Percentiles rank a stretch among this genome's conserved stretches.
These are phyloP conservation scores for Torulaspora globosa DNA, from an alignment of 1,139 yeast genomes.

Conservation along the genomic window DNA sequence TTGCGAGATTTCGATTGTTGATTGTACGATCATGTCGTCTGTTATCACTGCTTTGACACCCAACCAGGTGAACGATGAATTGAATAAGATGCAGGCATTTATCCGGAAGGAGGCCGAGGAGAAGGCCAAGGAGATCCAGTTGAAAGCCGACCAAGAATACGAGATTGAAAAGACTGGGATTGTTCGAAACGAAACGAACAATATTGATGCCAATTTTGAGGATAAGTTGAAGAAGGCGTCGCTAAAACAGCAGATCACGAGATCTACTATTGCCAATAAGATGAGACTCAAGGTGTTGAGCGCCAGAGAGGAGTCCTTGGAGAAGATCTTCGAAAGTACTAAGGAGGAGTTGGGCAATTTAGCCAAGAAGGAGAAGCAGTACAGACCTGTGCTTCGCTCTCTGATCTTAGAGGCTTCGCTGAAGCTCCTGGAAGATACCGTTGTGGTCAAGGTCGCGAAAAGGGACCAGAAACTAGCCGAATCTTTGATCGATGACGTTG, in stretches of 20 bases:
- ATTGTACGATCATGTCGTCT: conserved; percentile 19
- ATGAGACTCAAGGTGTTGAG: conserved; percentile 85
- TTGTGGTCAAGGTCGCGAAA: conserved; percentile 64
- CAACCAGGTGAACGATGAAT: conserved; percentile 82
- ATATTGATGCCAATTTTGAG: conserved; percentile 77
- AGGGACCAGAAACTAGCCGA: conserved; percentile 62
- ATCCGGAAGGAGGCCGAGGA: conserved; percentile 98
- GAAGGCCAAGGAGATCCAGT: conserved; percentile 91
- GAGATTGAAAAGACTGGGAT: conserved; percentile 95
- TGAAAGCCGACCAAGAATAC: conserved; percentile 97
- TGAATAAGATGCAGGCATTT: conserved; percentile 97
- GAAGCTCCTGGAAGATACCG: conserved; percentile 67
- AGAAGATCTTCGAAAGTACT: conserved; percentile 69
- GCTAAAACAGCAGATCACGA: conserved; percentile 90
- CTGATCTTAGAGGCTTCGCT: conserved; percentile 80
- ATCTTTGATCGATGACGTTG: conserved; percentile 47
- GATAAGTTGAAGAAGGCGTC: conserved; percentile 86
- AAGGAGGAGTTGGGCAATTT: conserved; percentile 56
- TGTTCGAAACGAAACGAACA: conserved; percentile 86
- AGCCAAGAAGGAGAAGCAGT: conserved; percentile 50
- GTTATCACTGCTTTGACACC: conserved; percentile 36
- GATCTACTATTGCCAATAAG: conserved; percentile 92
- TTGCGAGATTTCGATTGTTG: background rate
- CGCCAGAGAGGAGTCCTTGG: conserved; percentile 79
- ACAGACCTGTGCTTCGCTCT: conserved; percentile 66